phyloP scores from a whole-genome alignment of 208 protist species.

The Novymonas esmeraldas region DNA sequence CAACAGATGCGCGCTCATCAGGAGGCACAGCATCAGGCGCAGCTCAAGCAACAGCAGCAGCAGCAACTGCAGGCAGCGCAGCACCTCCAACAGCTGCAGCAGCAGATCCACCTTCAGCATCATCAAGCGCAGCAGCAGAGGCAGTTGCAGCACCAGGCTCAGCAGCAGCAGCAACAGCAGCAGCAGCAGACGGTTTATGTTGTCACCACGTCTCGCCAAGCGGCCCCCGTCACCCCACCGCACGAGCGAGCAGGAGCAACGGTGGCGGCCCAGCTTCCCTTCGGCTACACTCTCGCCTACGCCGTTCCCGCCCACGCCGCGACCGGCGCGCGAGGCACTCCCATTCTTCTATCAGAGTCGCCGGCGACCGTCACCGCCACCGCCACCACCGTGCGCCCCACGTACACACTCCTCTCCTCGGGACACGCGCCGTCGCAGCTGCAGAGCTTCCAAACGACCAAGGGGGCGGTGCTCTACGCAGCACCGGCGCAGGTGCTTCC shows the following conservation, averaged over 20 bases:
- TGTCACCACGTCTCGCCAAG: slow-evolving; percentile 5
- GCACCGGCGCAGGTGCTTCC: slow-evolving; percentile 5
- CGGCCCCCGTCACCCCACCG: slow-evolving; percentile 1
- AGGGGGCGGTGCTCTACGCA: slow-evolving; percentile 9
- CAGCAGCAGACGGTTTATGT: slow-evolving; percentile 20
- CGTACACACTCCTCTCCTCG: slow-evolving; percentile 16
- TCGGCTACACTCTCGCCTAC: slow-evolving; percentile 28
- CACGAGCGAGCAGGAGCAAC: slow-evolving; percentile 3
- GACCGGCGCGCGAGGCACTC: background rate
- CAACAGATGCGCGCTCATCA: background rate
- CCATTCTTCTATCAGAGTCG: slow-evolving; percentile 12
- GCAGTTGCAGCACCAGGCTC: background rate
- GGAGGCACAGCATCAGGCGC: background rate
- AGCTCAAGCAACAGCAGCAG: slow-evolving; percentile 12
- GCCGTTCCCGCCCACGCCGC: slow-evolving; percentile 7
- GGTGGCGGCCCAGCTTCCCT: slow-evolving; percentile 1
- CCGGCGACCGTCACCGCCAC: no score
- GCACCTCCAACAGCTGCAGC: slow-evolving; percentile 1
- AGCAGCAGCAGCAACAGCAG: slow-evolving; percentile 11
- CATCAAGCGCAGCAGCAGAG: slow-evolving; percentile 9
- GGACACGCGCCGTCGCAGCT: slow-evolving; percentile 6
- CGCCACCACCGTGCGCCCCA: background rate
- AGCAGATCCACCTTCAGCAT: background rate
- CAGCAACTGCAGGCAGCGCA: slow-evolving; percentile 12
- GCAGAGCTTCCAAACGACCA: slow-evolving; percentile 8